A percentile compares a stretch with the other conserved stretches of the same genome.
phyloP scores from a whole-genome alignment of 768 basidiomycete species.

The Boletus sensibilis region DNA sequence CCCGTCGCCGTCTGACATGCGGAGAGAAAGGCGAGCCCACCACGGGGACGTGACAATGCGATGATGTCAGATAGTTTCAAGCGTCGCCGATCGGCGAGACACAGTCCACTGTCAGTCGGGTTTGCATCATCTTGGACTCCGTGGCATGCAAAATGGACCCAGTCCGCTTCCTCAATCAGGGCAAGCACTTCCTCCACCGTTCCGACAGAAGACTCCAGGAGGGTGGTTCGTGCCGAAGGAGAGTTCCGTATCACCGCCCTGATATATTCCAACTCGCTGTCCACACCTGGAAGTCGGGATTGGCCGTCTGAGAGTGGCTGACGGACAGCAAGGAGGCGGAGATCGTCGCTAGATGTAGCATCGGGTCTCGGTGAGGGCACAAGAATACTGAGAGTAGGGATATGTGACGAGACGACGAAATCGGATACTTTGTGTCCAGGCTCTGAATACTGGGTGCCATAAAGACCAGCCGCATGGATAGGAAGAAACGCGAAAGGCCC shows the following conservation, averaged over 20 bases:
- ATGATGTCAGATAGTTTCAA: constrained; percentile 7
- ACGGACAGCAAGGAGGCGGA: not conserved
- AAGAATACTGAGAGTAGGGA: not conserved
- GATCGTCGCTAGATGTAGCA: not conserved
- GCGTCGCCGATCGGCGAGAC: constrained; percentile 9
- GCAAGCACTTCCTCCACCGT: not conserved
- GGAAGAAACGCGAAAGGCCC: not conserved
- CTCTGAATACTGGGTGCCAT: not conserved
- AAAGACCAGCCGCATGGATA: not conserved
- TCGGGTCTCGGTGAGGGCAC: not conserved
- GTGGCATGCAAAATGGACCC: not conserved
- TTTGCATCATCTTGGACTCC: not conserved
- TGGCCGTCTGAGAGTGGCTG: not conserved
- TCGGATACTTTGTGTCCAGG: not conserved
- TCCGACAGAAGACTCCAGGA: not conserved
- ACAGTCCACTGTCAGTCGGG: constrained; percentile 25
- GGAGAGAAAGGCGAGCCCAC: constrained; percentile 43
- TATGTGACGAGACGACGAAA: not conserved
- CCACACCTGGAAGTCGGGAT: not conserved
- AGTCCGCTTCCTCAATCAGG: not conserved
- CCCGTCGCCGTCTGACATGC: constrained; percentile 47
- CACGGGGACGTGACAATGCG: constrained; percentile 12
- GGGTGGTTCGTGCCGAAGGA: not conserved
- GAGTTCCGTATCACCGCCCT: not conserved
- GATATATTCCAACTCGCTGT: not conserved